Evolutionary conservation across 2,329 filamentous ascomycete genomes (phyloP), one percentile per base, ranked within the genome.

Genomic region (Byssochlamys sp.): DNA sequence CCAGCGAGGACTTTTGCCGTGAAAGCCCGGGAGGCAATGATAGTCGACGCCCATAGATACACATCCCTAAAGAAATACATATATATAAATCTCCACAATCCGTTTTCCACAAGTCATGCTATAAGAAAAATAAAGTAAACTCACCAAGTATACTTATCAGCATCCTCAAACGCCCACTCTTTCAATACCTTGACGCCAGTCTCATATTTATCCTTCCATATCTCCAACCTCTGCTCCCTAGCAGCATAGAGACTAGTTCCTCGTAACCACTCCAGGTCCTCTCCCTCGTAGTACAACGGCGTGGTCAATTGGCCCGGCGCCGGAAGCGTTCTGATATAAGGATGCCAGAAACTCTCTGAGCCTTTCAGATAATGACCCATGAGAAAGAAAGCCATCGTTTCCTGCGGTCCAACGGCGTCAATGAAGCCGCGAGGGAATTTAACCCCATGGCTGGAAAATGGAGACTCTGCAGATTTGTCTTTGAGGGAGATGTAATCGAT

Each of bases 311-410:
- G 73, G 9, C 79, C 77, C 0, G 85, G 85, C 59, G 84, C 81
- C 1, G 88, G 87, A 0, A 91, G 76, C 0, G 82, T 81, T 9
- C 74, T 72, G 61, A 90, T 81, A 70, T 91, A 91, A 1, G 84
- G 80, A 68, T 76, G 78, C 88, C 88, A 91, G 62, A 82, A 83
- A 0, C 87, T 88, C 1, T 77, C 66, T 1, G 71, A 57, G 1
- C 81, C 81, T 1, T 79, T 71, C 31, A 90, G 75, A 66, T 84
- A 85, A 68, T 91, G 83, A 60, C 85, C 82, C 67, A 88, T 78
- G 4, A 91, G 77, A 61, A 88, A 86, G 71, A 90, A 87, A 3
- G 85, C 80, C 7, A 83, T 80, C 53, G 85, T 72, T 57, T 88
- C 82, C 62, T 88, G 81, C 0, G 83, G 79, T 1, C 80, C 79